Conservation (phyloP, 2,329 filamentous ascomycete species). For the Cordyceps farinosa region DNA sequence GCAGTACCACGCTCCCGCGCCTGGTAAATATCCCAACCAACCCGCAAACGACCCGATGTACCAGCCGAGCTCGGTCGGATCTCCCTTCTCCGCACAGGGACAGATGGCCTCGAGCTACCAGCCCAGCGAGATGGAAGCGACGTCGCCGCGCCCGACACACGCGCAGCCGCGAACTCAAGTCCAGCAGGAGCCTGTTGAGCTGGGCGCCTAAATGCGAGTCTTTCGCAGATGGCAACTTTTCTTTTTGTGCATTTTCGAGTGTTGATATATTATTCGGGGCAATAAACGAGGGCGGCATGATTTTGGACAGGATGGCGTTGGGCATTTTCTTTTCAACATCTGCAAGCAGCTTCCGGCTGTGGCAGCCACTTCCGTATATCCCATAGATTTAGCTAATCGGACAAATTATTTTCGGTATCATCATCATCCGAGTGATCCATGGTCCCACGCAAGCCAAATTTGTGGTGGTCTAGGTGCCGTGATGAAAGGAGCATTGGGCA, state of each 20-base stretch:
- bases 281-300: too few species aligned
- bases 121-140: slow-evolving; percentile 10
- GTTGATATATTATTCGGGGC: background rate
- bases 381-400: background rate
- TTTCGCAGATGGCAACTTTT: background rate
- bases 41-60: background rate
- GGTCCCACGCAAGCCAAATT: background rate
- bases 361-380: background rate
- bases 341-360: background rate
- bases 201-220: background rate
- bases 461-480: background rate
- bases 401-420: background rate
- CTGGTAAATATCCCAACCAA: slow-evolving; percentile 1
- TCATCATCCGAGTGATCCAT: background rate
- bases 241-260: background rate
- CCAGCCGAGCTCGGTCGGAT: slow-evolving; percentile 3
- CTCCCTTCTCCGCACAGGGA: background rate
- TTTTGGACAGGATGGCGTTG: background rate
- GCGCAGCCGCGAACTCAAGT: background rate
- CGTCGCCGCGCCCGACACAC: background rate
- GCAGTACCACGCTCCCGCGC: slow-evolving; percentile 2
- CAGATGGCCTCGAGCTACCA: slow-evolving; percentile 1
- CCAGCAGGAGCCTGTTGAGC: slow-evolving; percentile 3
- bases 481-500: background rate
- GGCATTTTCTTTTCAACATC: background rate